These are phyloP conservation scores for Phytophthora pisi DNA, from an alignment of 352 stramenopile species.

Conservation along the genomic window DNA sequence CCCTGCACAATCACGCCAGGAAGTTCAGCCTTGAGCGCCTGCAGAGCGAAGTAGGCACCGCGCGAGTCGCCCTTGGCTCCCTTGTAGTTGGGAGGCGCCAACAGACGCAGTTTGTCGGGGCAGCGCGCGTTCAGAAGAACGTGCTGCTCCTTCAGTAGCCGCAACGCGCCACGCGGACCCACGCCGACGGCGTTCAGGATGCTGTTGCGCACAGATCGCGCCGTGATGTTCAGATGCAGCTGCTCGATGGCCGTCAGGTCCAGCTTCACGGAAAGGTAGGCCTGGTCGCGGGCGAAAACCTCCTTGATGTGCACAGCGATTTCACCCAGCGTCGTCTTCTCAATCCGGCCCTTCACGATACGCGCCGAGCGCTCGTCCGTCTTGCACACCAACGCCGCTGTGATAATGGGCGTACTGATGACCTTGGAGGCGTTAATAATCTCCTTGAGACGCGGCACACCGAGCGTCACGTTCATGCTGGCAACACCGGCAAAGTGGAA, in stretches of 20 bases:
- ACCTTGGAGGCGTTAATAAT: slow-evolving; percentile 97
- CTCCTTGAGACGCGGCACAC: slow-evolving; percentile 98
- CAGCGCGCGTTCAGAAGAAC: slow-evolving; percentile 84
- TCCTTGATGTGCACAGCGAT: slow-evolving; percentile 98
- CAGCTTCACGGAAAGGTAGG: slow-evolving; percentile 98
- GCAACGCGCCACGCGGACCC: slow-evolving; percentile 67
- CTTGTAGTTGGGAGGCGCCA: slow-evolving; percentile 89
- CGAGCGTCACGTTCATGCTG: slow-evolving; percentile 99
- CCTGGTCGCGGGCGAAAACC: slow-evolving; percentile 93
- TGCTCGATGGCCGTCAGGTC: slow-evolving; percentile 97
- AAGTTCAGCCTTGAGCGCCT: slow-evolving; percentile 95
- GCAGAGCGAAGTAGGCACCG: slow-evolving; percentile 94
- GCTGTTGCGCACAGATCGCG: slow-evolving; percentile 88
- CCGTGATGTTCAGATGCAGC: slow-evolving; percentile 96
- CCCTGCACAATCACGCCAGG: slow-evolving; percentile 98
- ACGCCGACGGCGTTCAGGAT: slow-evolving; percentile 91
- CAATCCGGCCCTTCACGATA: slow-evolving; percentile 99
- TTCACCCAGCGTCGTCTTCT: slow-evolving; percentile 99
- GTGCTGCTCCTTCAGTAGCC: slow-evolving; percentile 86
- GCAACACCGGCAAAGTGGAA: slow-evolving; percentile 99
- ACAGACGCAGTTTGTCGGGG: slow-evolving; percentile 83
- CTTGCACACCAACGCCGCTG: slow-evolving; percentile 95
- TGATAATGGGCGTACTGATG: slow-evolving; percentile 99
- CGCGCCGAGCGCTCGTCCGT: slow-evolving; percentile 96
- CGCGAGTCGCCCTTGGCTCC: slow-evolving; percentile 75